Conservation (phyloP, 1,139 yeast species). For the Diutina rugosa region DNA sequence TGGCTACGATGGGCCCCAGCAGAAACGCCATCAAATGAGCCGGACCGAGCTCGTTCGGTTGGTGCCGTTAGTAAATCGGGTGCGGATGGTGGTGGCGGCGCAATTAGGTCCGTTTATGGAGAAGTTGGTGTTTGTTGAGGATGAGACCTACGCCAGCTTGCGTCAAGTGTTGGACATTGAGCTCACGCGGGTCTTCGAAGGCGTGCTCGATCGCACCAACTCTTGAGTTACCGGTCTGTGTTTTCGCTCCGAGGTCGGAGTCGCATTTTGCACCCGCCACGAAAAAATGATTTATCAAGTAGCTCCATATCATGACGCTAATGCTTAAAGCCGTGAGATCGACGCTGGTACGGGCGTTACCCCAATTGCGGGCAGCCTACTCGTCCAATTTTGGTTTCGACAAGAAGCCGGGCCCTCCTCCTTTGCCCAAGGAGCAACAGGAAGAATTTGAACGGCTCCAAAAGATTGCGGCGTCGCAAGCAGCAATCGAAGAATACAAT, state of each 20-base stretch:
- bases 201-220: neutral
- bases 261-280: neutral
- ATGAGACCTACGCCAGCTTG: neutral
- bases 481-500: constrained; percentile 69
- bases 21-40: constrained; percentile 8
- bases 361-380: neutral
- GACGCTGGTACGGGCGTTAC: neutral
- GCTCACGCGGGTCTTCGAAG: neutral
- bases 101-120: neutral
- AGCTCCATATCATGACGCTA: neutral
- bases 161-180: neutral
- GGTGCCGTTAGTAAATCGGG: neutral
- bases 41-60: neutral
- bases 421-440: constrained; percentile 75
- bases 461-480: constrained; percentile 67
- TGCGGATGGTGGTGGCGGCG: neutral
- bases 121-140: neutral
- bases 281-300: neutral
- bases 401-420: constrained; percentile 64
- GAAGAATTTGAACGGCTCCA: constrained; percentile 85
- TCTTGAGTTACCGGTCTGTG: neutral
- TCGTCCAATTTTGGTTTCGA: constrained; percentile 15
- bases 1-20: constrained; percentile 14
- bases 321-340: neutral
- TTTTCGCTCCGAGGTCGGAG: neutral